Percentiles rank a stretch among this genome's conserved stretches.
Evolutionary conservation across 2,329 filamentous ascomycete genomes (phyloP).

Genomic region (Chaetomium sp.): DNA sequence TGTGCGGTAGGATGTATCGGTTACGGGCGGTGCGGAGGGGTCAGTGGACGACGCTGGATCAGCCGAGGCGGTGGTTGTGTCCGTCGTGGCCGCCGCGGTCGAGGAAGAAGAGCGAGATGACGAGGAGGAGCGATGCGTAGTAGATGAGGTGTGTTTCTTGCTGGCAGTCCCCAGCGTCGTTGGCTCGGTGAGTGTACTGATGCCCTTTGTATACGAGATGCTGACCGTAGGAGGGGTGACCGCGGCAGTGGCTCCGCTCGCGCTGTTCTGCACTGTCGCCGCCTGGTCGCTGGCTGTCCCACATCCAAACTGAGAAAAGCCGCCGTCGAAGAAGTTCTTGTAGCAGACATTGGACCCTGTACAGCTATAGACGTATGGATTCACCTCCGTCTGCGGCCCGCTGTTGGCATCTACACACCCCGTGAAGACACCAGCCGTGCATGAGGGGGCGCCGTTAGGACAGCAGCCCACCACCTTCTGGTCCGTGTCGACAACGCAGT

Average conservation of each 20-base stretch:
- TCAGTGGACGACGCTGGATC: constrained; percentile 4
- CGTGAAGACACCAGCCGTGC: constrained; percentile 51
- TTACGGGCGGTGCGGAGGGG: constrained; percentile 10
- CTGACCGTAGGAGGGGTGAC: constrained; percentile 35
- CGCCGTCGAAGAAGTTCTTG: constrained; percentile 48
- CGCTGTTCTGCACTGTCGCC: constrained; percentile 42
- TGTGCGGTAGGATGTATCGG: constrained; percentile 28
- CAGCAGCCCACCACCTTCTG: constrained; percentile 51
- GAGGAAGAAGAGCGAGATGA: not conserved
- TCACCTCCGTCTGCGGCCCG: constrained; percentile 41
- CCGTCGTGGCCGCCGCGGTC: constrained; percentile 13
- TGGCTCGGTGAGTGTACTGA: constrained; percentile 35
- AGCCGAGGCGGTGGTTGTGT: not conserved
- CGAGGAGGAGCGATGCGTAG: constrained; percentile 13
- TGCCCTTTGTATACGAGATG: constrained; percentile 35
- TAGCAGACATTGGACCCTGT: constrained; percentile 47
- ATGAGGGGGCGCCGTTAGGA: constrained; percentile 42
- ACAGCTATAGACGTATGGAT: constrained; percentile 54
- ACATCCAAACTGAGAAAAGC: constrained; percentile 52
- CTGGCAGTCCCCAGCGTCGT: constrained; percentile 34
- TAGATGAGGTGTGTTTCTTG: not conserved
- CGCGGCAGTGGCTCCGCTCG: constrained; percentile 35
- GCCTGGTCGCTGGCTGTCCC: constrained; percentile 43
- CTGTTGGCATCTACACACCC: constrained; percentile 49
- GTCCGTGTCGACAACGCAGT: constrained; percentile 48